phyloP scores from a whole-genome alignment of 2,329 filamentous ascomycete genomes.

The Penicillium sp. region DNA sequence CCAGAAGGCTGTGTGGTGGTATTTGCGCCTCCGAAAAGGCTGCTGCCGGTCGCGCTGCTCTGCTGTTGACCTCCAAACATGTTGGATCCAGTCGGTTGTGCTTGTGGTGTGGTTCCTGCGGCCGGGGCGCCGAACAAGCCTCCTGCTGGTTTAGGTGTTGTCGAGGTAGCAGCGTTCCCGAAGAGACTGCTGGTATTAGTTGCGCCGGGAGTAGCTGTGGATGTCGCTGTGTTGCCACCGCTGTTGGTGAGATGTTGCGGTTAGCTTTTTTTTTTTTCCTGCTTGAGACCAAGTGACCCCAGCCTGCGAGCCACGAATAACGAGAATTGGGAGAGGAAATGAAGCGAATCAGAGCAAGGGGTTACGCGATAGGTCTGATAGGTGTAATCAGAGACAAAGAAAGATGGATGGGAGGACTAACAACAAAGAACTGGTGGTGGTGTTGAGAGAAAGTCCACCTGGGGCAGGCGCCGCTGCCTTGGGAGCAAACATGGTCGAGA shows the following conservation, averaged over 20 bases:
- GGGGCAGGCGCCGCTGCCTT: conserved; percentile 37
- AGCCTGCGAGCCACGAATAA: background rate
- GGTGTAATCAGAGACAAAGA: conserved; percentile 3
- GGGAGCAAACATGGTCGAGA: conserved; percentile 36
- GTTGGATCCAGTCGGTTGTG: conserved; percentile 31
- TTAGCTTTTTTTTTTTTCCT: conserved; percentile 17
- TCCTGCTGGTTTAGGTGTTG: conserved; percentile 35
- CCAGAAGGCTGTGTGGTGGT: conserved; percentile 33
- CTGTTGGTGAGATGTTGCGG: conserved; percentile 14
- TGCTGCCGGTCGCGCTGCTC: conserved; percentile 25
- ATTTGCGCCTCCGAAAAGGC: conserved; percentile 32
- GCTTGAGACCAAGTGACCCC: background rate
- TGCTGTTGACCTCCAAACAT: conserved; percentile 39
- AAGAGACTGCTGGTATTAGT: conserved; percentile 34
- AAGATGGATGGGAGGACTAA: conserved; percentile 32
- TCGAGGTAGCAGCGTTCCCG: conserved; percentile 26
- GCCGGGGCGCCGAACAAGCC: conserved; percentile 34
- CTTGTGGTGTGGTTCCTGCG: conserved; percentile 30
- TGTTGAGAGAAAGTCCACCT: conserved; percentile 54
- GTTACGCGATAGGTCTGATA: conserved; percentile 4
- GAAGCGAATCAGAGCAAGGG: conserved; percentile 10
- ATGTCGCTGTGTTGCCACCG: conserved; percentile 27
- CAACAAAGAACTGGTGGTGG: conserved; percentile 51
- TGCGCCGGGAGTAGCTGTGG: conserved; percentile 30
- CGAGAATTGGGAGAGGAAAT: background rate